These are phyloP conservation scores for Nemania diffusa DNA, from an alignment of 2,329 filamentous ascomycete species.

Conservation along the genomic window DNA sequence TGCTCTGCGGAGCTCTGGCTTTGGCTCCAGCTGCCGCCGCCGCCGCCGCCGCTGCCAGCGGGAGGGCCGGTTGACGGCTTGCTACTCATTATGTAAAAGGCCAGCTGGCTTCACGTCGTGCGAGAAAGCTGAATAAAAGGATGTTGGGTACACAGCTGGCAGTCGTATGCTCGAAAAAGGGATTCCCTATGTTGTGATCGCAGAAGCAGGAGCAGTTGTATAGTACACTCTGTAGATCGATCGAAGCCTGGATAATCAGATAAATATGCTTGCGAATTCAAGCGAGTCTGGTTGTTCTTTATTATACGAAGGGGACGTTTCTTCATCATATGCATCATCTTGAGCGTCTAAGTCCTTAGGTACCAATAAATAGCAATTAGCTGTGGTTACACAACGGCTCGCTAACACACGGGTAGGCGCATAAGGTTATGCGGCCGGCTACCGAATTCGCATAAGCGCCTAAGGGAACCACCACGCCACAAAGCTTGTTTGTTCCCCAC, in stretches of 20 bases:
- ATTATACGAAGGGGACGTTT: neutral
- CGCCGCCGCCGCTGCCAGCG: neutral
- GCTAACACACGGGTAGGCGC: neutral
- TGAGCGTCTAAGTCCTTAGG: neutral
- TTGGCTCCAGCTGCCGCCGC: neutral
- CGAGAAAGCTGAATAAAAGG: neutral
- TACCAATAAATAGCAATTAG: neutral
- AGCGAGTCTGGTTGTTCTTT: neutral
- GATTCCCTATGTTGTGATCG: neutral
- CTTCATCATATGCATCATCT: neutral
- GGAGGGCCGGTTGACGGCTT: neutral
- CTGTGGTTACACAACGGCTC: neutral
- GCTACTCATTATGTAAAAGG: neutral
- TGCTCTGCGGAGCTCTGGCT: neutral
- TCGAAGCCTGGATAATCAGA: neutral
- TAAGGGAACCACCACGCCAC: neutral
- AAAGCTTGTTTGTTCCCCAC: neutral
- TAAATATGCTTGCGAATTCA: neutral
- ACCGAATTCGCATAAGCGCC: slow-evolving; percentile 9
- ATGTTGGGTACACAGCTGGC: neutral
- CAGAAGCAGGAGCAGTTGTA: neutral
- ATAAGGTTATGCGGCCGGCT: neutral
- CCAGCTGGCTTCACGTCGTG: neutral
- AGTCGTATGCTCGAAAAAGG: neutral
- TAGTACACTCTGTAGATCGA: neutral